These are phyloP conservation scores for Clavariopsis aquatica DNA, from an alignment of 495 filamentous ascomycete genomes.

Conservation along the genomic window DNA sequence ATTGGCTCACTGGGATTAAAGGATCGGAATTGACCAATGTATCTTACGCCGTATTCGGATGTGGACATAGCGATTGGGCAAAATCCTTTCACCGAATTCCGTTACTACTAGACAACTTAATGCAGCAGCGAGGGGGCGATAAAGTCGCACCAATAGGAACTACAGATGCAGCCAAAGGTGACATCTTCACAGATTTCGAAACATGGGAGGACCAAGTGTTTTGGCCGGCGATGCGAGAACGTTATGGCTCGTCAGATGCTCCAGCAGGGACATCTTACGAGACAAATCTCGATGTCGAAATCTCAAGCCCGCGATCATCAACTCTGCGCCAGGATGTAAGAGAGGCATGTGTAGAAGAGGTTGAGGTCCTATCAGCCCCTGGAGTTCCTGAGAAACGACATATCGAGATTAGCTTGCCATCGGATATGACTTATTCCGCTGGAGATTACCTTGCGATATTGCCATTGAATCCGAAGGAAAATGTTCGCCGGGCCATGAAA, in stretches of 20 bases:
- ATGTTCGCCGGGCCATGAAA: constrained; percentile 55
- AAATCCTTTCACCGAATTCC: constrained; percentile 74
- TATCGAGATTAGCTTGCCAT: constrained; percentile 65
- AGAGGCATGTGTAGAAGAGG: constrained; percentile 53
- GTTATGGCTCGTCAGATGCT: constrained; percentile 43
- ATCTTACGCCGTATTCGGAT: constrained; percentile 67
- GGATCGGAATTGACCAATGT: constrained; percentile 38
- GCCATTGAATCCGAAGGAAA: constrained; percentile 65
- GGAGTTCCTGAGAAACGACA: constrained; percentile 63
- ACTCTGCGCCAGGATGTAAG: constrained; percentile 65
- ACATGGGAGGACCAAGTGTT: constrained; percentile 55
- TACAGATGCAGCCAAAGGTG: constrained; percentile 61
- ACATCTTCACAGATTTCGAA: constrained; percentile 72
- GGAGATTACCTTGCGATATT: constrained; percentile 78
- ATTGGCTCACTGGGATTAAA: constrained; percentile 62
- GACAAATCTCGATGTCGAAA: constrained; percentile 54
- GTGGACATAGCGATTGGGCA: constrained; percentile 65
- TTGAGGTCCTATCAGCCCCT: constrained; percentile 51
- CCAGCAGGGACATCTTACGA: constrained; percentile 43
- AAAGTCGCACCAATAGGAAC: constrained; percentile 58
- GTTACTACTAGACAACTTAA: constrained; percentile 58
- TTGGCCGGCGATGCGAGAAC: constrained; percentile 61
- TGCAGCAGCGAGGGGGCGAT: constrained; percentile 40
- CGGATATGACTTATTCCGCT: constrained; percentile 64
- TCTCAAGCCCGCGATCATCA: constrained; percentile 59